These are phyloP conservation scores for Saccharomycopsis lassenensis DNA, from an alignment of 805 yeast species.

Conservation along the genomic window DNA sequence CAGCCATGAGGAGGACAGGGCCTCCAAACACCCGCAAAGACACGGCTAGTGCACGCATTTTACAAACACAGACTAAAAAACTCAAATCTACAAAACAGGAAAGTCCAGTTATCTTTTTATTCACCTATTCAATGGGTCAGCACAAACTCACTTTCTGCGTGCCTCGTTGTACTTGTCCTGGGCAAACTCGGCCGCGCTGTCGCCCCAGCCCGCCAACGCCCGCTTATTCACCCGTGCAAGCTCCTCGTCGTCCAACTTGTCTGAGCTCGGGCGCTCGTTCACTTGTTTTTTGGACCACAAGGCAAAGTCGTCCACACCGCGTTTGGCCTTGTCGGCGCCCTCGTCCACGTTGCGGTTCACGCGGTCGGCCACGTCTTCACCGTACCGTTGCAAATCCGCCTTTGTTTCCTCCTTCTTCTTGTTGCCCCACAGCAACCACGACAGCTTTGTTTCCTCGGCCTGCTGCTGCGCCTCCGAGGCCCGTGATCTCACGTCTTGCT, in stretches of 20 bases:
- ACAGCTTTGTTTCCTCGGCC: slow-evolving; percentile 21
- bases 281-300: slow-evolving; percentile 17
- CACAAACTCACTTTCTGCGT: no score
- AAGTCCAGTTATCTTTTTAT: no score
- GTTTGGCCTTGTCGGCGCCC: slow-evolving; percentile 12
- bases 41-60: no score
- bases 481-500: slow-evolving; percentile 18
- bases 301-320: slow-evolving; percentile 15
- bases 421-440: slow-evolving; percentile 27
- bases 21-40: no score
- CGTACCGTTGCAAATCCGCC: slow-evolving; percentile 16
- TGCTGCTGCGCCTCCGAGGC: slow-evolving; percentile 19
- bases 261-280: slow-evolving; percentile 18
- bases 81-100: no score
- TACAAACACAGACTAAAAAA: no score
- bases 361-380: slow-evolving; percentile 4
- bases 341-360: slow-evolving; percentile 4
- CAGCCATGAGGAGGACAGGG: no score
- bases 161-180: slow-evolving; percentile 29
- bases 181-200: slow-evolving; percentile 32
- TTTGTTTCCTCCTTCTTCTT: slow-evolving; percentile 11
- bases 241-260: slow-evolving; percentile 23
- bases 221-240: slow-evolving; percentile 27
- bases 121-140: no score
- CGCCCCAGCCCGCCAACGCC: slow-evolving; percentile 37